Percentiles rank a stretch among this genome's conserved stretches.
Conservation (phyloP, 176 grass and related monocot species). For the Triticum urartu region DNA sequence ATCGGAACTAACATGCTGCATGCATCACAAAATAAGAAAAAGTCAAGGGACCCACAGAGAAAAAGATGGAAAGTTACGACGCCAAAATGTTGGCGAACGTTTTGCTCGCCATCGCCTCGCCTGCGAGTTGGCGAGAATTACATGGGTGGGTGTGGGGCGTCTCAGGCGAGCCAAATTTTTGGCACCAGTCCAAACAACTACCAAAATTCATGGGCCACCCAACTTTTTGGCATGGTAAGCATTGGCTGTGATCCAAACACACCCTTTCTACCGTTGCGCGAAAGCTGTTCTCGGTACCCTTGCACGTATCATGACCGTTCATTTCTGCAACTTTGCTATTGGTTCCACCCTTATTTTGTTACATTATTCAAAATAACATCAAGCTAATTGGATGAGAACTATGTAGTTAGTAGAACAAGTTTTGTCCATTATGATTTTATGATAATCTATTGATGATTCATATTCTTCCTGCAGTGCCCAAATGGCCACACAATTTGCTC, state of each 20-base stretch:
- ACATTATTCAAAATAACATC: background rate
- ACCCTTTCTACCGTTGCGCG: too few species aligned
- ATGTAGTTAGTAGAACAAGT: background rate
- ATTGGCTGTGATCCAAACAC: background rate
- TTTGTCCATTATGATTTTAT: background rate
- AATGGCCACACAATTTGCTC: slow-evolving; percentile 91
- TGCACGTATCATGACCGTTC: background rate
- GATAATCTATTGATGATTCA: slow-evolving; percentile 8
- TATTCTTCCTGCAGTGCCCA: slow-evolving; percentile 63
- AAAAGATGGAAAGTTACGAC: too few species aligned
- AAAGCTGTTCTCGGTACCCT: too few species aligned
- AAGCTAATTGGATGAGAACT: too few species aligned
- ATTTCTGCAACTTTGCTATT: background rate
- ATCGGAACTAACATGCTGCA: too few species aligned
- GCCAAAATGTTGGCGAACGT: background rate
- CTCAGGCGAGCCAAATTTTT: background rate
- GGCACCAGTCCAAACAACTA: background rate
- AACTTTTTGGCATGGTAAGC: background rate
- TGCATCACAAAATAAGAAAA: too few species aligned
- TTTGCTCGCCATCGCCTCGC: background rate
- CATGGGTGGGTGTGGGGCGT: background rate
- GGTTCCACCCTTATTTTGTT: background rate
- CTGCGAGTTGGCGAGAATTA: background rate
- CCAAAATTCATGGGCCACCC: background rate
- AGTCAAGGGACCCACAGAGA: too few species aligned